Percentiles rank a stretch among this genome's conserved stretches.
Evolutionary conservation across 345 rosid genomes (phyloP).

Genomic region (Acer yangbiense): DNA sequence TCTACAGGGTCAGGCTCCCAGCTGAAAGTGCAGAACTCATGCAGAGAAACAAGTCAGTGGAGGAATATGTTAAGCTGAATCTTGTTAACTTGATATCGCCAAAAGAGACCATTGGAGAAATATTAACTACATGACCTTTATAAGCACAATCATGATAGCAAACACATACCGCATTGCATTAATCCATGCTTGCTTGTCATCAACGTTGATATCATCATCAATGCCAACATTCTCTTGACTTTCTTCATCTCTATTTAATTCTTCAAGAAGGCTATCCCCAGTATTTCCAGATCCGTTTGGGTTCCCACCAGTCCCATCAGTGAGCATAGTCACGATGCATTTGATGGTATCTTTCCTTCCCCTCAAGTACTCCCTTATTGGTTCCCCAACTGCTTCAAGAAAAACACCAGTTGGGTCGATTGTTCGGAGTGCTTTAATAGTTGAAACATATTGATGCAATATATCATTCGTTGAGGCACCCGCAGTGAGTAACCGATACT

Average conservation of each 20-base stretch:
- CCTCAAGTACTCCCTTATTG: slow-evolving; percentile 88
- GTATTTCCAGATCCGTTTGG: slow-evolving; percentile 77
- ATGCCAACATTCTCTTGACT: slow-evolving; percentile 63
- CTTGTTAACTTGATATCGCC: not conserved
- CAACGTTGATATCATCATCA: slow-evolving; percentile 77
- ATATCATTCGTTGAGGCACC: slow-evolving; percentile 99
- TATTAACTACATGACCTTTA: not conserved
- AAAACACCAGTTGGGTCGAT: slow-evolving; percentile 93
- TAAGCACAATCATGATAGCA: not conserved
- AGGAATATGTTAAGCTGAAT: not conserved
- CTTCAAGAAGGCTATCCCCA: slow-evolving; percentile 99
- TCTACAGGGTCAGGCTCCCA: slow-evolving; percentile 99
- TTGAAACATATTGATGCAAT: slow-evolving; percentile 94
- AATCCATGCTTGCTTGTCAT: slow-evolving; percentile 93
- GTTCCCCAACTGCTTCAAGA: slow-evolving; percentile 96
- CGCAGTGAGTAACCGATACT: slow-evolving; percentile 90
- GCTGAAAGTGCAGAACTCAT: slow-evolving; percentile 45
- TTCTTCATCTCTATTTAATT: slow-evolving; percentile 91
- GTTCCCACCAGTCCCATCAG: slow-evolving; percentile 87
- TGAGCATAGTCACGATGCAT: slow-evolving; percentile 98
- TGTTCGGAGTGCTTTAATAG: slow-evolving; percentile 92
- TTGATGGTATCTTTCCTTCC: slow-evolving; percentile 95
- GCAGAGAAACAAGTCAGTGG: slow-evolving; percentile 16
- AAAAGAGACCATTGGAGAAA: slow-evolving; percentile 14
- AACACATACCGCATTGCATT: slow-evolving; percentile 60